phyloP scores from a whole-genome alignment of 2,329 filamentous ascomycete species.

The Emericellopsis cladophorae region DNA sequence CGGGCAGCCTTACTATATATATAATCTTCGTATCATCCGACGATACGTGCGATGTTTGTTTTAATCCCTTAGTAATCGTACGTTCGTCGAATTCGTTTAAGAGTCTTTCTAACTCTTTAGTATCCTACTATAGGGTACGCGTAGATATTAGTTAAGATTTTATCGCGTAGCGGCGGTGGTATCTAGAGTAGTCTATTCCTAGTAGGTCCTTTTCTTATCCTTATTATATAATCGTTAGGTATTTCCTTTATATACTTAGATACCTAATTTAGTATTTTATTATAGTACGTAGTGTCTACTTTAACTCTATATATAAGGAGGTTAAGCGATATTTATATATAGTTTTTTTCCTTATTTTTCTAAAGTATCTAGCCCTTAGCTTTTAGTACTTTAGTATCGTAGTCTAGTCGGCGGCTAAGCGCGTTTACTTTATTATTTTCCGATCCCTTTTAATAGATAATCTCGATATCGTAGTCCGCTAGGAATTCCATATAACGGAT shows the following conservation, averaged over 20 bases:
- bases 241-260: neutral
- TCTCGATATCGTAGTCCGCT: constrained; percentile 7
- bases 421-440: constrained; percentile 4
- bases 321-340: neutral
- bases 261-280: neutral
- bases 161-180: constrained; percentile 1
- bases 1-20: constrained; percentile 3
- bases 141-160: constrained; percentile 3
- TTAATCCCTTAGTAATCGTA: constrained; percentile 3
- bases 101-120: neutral
- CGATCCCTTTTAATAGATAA: constrained; percentile 6
- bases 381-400: constrained; percentile 2
- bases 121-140: constrained; percentile 1
- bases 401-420: constrained; percentile 2
- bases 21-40: constrained; percentile 4
- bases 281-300: neutral
- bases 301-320: neutral
- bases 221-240: constrained; percentile 1
- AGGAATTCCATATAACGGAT: constrained; percentile 6
- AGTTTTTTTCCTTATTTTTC: neutral
- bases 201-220: neutral
- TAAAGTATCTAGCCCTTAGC: constrained; percentile 5
- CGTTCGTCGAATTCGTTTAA: neutral
- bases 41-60: constrained; percentile 3
- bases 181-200: constrained; percentile 1